phyloP scores from a whole-genome alignment of 805 yeast genomes.

The Candida nitratophila region DNA sequence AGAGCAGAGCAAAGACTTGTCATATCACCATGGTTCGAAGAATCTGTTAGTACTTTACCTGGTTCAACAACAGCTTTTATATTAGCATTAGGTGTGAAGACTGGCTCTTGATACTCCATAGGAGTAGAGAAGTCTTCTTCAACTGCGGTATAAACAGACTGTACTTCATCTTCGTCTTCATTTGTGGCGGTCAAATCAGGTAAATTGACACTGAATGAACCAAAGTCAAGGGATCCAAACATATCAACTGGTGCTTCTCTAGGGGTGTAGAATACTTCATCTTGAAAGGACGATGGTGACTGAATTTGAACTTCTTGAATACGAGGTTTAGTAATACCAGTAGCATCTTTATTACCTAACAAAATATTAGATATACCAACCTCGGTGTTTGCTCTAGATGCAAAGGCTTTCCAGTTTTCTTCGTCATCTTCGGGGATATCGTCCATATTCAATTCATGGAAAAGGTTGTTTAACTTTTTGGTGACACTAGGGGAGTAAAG shows the following conservation, averaged over 20 bases:
- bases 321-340: neutral
- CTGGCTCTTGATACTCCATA: conserved; percentile 7
- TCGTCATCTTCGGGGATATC: conserved; percentile 3
- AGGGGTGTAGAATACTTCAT: conserved; percentile 7
- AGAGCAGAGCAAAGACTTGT: conserved; percentile 23
- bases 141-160: neutral
- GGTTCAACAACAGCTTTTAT: neutral
- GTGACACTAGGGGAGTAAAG: conserved; percentile 17
- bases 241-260: conserved; percentile 7
- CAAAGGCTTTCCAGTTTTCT: conserved; percentile 8
- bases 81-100: conserved; percentile 1
- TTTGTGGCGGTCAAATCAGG: conserved; percentile 9
- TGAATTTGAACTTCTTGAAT: neutral
- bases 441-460: neutral
- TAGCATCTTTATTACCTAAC: neutral
- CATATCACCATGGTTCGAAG: conserved; percentile 3
- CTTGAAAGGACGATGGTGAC: neutral
- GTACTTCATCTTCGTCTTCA: conserved; percentile 3
- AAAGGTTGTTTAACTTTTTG: conserved; percentile 8
- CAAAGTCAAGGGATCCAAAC: conserved; percentile 10
- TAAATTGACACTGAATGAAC: conserved; percentile 8
- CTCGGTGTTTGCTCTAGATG: conserved; percentile 4
- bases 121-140: conserved; percentile 11
- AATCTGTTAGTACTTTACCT: too few species aligned
- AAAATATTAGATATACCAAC: neutral